phyloP scores from a whole-genome alignment of 768 basidiomycete species.

The Kwoniella shandongensis region DNA sequence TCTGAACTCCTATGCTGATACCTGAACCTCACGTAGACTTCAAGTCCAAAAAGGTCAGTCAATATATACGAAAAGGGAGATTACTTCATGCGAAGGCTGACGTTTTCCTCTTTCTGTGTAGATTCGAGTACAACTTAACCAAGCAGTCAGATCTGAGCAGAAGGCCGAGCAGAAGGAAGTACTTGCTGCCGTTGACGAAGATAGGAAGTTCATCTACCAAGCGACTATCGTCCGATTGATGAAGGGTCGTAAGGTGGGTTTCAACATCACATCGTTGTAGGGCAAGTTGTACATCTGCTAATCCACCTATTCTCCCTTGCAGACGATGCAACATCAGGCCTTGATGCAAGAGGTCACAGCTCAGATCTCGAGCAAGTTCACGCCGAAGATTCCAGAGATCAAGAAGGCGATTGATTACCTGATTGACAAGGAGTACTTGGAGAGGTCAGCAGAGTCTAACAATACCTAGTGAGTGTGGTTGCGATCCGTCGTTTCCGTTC shows the following conservation, averaged over 20 bases:
- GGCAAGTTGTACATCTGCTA: too few relatives aligned
- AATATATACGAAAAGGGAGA: neutral
- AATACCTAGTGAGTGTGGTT: conserved; percentile 64
- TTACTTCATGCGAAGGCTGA: conserved; percentile 7
- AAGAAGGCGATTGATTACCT: conserved; percentile 95
- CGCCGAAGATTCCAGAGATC: conserved; percentile 92
- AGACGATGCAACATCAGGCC: conserved; percentile 54
- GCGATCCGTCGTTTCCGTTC: neutral
- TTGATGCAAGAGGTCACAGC: conserved; percentile 53
- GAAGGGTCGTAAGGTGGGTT: conserved; percentile 54
- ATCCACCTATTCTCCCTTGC: neutral
- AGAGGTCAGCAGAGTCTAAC: conserved; percentile 85
- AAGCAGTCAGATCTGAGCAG: conserved; percentile 89
- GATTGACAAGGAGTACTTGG: conserved; percentile 96
- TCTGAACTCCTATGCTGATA: neutral
- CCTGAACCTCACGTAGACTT: conserved; percentile 60
- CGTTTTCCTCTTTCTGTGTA: neutral
- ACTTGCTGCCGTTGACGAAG: conserved; percentile 91
- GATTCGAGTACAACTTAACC: conserved; percentile 85
- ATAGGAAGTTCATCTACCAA: conserved; percentile 93
- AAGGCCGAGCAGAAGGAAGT: conserved; percentile 88
- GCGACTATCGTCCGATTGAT: conserved; percentile 79
- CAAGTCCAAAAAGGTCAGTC: conserved; percentile 75
- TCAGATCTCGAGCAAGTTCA: conserved; percentile 48
- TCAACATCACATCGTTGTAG: too few relatives aligned